Evolutionary conservation across 2,329 filamentous ascomycete genomes (phyloP).

Genomic region (Lasiodiplodia hormozganensis): DNA sequence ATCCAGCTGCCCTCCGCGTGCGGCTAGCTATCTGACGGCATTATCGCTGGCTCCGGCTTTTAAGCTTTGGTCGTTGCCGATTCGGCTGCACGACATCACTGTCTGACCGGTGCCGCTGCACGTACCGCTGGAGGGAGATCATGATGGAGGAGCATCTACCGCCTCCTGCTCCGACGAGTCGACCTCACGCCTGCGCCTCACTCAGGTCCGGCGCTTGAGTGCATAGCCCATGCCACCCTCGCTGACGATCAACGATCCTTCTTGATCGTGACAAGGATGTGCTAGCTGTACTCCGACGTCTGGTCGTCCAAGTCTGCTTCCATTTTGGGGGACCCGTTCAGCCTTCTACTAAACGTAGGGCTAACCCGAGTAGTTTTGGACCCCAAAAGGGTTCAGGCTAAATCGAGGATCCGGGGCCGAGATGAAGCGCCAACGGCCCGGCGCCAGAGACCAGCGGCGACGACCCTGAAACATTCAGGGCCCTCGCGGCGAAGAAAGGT

Average conservation of each 20-base stretch:
- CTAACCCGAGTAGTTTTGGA: not conserved
- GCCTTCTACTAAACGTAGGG: not conserved
- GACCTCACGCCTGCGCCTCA: conserved; percentile 1
- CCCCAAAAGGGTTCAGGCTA: not conserved
- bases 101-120: conserved; percentile 4
- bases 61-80: not conserved
- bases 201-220: not conserved
- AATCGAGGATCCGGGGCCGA: not conserved
- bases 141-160: conserved; percentile 1
- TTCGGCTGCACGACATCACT: not conserved
- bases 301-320: not conserved
- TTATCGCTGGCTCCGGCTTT: not conserved
- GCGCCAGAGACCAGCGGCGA: not conserved
- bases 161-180: conserved; percentile 1
- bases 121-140: not conserved
- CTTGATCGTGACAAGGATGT: not conserved
- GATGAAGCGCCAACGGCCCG: not conserved
- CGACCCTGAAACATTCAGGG: not conserved
- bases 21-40: not conserved
- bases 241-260: not conserved
- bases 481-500: not conserved
- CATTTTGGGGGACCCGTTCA: not conserved
- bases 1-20: not conserved
- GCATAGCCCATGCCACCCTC: not conserved
- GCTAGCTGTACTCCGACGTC: not conserved